Base-by-base conservation (phyloP, 2,329 filamentous ascomycete species). In the Xenosphaeropsis pyriputrescens region DNA sequence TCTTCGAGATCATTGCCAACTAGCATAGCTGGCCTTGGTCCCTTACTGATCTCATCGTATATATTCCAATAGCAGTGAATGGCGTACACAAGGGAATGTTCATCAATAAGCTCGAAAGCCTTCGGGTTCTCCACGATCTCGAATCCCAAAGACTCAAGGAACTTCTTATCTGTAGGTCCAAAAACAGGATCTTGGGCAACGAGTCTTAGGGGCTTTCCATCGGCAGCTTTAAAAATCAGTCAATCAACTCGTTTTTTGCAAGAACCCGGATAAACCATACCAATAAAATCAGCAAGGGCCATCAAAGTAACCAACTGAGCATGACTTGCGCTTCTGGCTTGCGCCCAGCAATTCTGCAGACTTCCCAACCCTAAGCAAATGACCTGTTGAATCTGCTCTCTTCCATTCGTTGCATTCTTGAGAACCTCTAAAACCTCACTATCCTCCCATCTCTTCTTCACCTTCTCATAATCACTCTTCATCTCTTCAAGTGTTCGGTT, bases 51-150 rank as follows among this genome's bases (percentile, higher is more conserved):
- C 13, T 47, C 19, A 18, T 47, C 43, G 32, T 56, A 56, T 5
- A 57, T 40, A 12, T 44, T 32, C 7, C 43, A 45, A 40, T 56
- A 57, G 39, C 54, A 57, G 41, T 57, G 54, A 22, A 57, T 51
- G 1, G 52, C 54, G 42, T 54, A 57, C 1, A 55, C 51, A 33
- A 57, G 36, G 19, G 44, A 51, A 13, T 42, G 41, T 11, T 43
- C 44, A 11, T 35, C 40, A 14, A 57, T 46, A 6, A 45, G 18
- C 2, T 34, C 26, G 29, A 52, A 55, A 15, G 49, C 54, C 5
- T 43, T 38, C n/a, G 54, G 54, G 30, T 51, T 46, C 8, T 52
- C 41, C 4, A 52, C 42, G 1, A 55, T 44, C 7, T 32, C 42
- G 18, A 49, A 51, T 6, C 46, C 49, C 7, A 54, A 42, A 7